These are phyloP conservation scores for Cenchrus purpureus DNA, from an alignment of 176 grass and related monocot genomes.

Conservation along the genomic window DNA sequence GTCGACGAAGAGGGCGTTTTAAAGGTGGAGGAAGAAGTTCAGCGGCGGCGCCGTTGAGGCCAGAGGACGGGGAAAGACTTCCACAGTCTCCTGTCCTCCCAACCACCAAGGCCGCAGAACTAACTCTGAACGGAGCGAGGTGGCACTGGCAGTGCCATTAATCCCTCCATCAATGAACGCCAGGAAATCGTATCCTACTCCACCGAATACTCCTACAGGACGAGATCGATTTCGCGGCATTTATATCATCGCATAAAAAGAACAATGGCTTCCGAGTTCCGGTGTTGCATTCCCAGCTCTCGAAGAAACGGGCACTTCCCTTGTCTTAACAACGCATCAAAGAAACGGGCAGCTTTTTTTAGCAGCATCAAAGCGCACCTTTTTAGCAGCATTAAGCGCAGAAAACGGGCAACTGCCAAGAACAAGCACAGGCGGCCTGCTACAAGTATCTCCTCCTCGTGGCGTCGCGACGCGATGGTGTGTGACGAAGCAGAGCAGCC, in stretches of 20 bases:
- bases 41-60: slow-evolving; percentile 28
- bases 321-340: background rate
- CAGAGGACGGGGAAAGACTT: slow-evolving; percentile 28
- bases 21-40: slow-evolving; percentile 17
- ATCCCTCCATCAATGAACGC: slow-evolving; percentile 39
- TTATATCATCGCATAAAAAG: background rate
- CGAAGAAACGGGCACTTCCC: background rate
- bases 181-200: background rate
- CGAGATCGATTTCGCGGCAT: slow-evolving; percentile 4
- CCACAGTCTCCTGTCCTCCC: background rate
- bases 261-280: background rate
- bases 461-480: slow-evolving; percentile 14
- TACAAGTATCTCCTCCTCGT: slow-evolving; percentile 21
- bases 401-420: slow-evolving; percentile 12
- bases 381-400: background rate
- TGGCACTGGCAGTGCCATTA: slow-evolving; percentile 19
- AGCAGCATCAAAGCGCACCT: background rate
- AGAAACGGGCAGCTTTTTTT: slow-evolving; percentile 19
- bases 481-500: background rate
- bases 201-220: background rate
- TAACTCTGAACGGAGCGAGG: background rate
- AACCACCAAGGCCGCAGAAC: background rate
- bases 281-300: background rate
- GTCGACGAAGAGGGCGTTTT: background rate
- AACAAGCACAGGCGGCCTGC: background rate